These are phyloP conservation scores for Jamesozyma rosinii DNA, from an alignment of 805 yeast genomes.

Conservation along the genomic window DNA sequence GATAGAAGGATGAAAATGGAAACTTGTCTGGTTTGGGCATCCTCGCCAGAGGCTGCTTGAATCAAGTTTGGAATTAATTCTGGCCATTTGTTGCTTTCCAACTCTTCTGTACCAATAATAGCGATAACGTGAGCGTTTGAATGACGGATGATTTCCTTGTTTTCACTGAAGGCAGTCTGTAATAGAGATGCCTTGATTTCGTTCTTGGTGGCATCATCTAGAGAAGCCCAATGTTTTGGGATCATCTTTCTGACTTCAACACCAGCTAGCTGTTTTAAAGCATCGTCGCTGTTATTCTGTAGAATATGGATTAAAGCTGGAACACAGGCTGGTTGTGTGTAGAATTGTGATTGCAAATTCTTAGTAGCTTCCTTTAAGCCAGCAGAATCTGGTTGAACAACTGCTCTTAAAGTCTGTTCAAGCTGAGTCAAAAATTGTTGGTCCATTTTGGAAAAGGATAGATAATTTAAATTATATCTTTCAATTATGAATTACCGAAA, in stretches of 20 bases:
- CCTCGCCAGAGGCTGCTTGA: constrained; percentile 49
- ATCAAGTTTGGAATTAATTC: constrained; percentile 65
- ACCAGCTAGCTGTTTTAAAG: constrained; percentile 85
- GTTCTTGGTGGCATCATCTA: constrained; percentile 40
- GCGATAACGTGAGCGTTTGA: constrained; percentile 83
- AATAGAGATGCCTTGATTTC: constrained; percentile 62
- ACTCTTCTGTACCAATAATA: constrained; percentile 70
- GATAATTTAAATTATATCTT: background rate
- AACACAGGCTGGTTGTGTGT: constrained; percentile 58
- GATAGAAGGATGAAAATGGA: constrained; percentile 73
- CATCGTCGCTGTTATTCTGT: constrained; percentile 58
- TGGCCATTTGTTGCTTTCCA: constrained; percentile 64
- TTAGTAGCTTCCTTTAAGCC: constrained; percentile 77
- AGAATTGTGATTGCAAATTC: constrained; percentile 63
- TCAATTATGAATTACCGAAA: background rate
- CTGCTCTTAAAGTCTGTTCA: constrained; percentile 70
- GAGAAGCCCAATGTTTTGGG: constrained; percentile 51
- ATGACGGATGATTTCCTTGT: constrained; percentile 66
- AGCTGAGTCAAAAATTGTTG: constrained; percentile 57
- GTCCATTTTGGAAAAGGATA: constrained; percentile 41
- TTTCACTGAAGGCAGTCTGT: constrained; percentile 56
- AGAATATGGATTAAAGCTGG: constrained; percentile 78
- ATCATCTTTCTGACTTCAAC: constrained; percentile 89
- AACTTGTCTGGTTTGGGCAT: constrained; percentile 60
- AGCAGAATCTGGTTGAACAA: constrained; percentile 71